Base-by-base conservation (phyloP, 1,139 yeast species). In the Debaryomycetaceae sp. region DNA sequence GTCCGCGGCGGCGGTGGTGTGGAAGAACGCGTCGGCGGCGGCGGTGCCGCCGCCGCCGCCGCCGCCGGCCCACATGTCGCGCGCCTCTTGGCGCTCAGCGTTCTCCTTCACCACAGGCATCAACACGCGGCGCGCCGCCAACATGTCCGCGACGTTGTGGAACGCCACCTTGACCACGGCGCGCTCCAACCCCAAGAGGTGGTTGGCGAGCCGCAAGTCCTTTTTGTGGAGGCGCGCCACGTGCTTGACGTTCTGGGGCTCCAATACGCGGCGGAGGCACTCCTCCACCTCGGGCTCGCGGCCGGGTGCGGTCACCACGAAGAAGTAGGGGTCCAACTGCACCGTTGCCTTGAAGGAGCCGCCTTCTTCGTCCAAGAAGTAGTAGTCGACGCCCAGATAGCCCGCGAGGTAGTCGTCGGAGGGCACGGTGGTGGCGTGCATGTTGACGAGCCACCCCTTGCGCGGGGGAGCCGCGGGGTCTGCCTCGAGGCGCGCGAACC, bases 351-450 rank as follows among this genome's bases (percentile, higher is more conserved):
- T 91, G 64, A 93, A 93, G 23, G 85, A 78, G 3, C 97, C 98
- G 27, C 99, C 99, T 57, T 89, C 96, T 48, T 86, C 96, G 51
- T 91, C 97, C n/a, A 93, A 60, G 45, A 93, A 93, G 53, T 93
- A 93, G 55, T 83, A 88, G 49, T 91, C 97, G 3, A 91, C 96
- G 4, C 91, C 98, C 0, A 96, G 75, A 29, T 75, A 65, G 7
- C 93, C 94, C 3, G 77, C 64, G 12, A 72, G 50, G 29, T 67
- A 64, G 17, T 74, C 78, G 7, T 71, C 72, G 18, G 75, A 63
- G 12, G 79, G 74, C 6, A 80, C 56, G 1, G 80, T 71, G 2
- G 85, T 72, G 5, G 82, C 64, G 56, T 83, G 94, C 89, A 89
- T 85, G 48, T 89, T 89, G 23, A 82, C 73, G 35, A 89, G 62